A percentile compares a stretch with the other conserved stretches of the same genome.
Conservation (phyloP, 2,329 filamentous ascomycete genomes). For the Cladosporium sp. region DNA sequence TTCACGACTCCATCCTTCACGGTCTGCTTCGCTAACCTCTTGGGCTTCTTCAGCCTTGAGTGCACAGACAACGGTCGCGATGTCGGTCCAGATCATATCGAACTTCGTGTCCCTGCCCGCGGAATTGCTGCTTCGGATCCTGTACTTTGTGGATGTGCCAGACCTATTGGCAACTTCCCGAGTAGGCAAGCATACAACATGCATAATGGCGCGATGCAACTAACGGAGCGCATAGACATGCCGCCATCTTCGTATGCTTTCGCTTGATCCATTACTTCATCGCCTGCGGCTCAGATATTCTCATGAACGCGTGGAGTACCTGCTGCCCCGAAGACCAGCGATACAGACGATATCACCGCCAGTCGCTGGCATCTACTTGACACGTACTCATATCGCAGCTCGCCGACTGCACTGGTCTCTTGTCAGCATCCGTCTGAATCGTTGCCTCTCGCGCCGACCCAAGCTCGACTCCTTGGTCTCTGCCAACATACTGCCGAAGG, state of each 20-base stretch:
- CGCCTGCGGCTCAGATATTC: slow-evolving; percentile 61
- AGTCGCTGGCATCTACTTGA: slow-evolving; percentile 66
- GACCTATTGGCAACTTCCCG: slow-evolving; percentile 48
- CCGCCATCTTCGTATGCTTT: slow-evolving; percentile 63
- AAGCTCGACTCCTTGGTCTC: slow-evolving; percentile 62
- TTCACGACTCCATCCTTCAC: slow-evolving; percentile 1
- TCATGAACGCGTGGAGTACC: slow-evolving; percentile 56
- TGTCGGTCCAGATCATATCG: slow-evolving; percentile 2
- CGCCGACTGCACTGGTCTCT: slow-evolving; percentile 65
- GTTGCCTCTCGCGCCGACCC: slow-evolving; percentile 62
- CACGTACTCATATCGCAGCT: slow-evolving; percentile 65
- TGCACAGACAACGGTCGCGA: not conserved
- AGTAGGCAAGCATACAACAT: slow-evolving; percentile 32
- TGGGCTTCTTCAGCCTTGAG: slow-evolving; percentile 8
- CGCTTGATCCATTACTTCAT: slow-evolving; percentile 67
- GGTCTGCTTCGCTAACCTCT: not conserved
- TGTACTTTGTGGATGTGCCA: slow-evolving; percentile 50
- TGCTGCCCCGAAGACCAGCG: slow-evolving; percentile 59
- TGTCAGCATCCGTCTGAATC: slow-evolving; percentile 65
- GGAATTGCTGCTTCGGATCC: slow-evolving; percentile 49
- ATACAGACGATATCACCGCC: slow-evolving; percentile 65
- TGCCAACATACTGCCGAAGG: slow-evolving; percentile 64
- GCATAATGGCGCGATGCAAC: slow-evolving; percentile 1
- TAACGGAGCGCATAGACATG: slow-evolving; percentile 52
- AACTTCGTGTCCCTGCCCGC: slow-evolving; percentile 36